Evolutionary conservation across 2,329 filamentous ascomycete species (phyloP), one percentile per base, ranked within the genome.

Genomic region (Zopfia rhizophila): DNA sequence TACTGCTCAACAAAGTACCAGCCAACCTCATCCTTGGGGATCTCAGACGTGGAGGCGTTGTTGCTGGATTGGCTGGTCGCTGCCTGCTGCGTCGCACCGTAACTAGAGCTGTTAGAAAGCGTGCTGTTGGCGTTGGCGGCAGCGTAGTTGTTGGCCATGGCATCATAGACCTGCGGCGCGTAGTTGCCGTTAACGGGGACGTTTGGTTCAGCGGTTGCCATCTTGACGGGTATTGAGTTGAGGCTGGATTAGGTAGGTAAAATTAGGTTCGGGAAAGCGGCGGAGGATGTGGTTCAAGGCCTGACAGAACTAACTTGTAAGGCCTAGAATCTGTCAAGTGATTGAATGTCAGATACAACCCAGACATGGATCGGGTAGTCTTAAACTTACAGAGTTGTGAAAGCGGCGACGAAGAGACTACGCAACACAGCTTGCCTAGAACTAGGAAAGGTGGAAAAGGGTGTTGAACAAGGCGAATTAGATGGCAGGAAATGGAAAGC

Each of bases 1-100:
- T 97, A 99, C 76, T 96, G 91, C 83, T 97, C 92, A 48, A 99
- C 94, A 63, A 99, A 99, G 79, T 93, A 97, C 94, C 94, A 99
- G 75, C 91, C 94, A 60, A 99, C 91, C 78, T 97, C 91, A 72
- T 96, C 91, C 80, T 96, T 97, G 63, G 78, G 79, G 53, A 84
- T 82, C 30, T 80, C 76, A 17, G 65, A 60, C 18, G 65, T 59
- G 22, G 64, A 39, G 16, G 61, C 58, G 58, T 58, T 58, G 57
- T 54, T 60, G 51, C 55, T 51, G 18, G 58, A 48, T 52, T 67
- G 65, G 52, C 53, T 58, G 52, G 64, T 19, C 11, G 59, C 45
- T 16, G 56, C 52, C 39, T 61, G 59, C 54, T 68, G 65, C 22
- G 59, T 52, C 8, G 59, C 49, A 45, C 53, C 56, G 53, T 66